These are phyloP conservation scores for Boeremia lycopersici DNA, from an alignment of 2,329 filamentous ascomycete genomes.

Conservation along the genomic window DNA sequence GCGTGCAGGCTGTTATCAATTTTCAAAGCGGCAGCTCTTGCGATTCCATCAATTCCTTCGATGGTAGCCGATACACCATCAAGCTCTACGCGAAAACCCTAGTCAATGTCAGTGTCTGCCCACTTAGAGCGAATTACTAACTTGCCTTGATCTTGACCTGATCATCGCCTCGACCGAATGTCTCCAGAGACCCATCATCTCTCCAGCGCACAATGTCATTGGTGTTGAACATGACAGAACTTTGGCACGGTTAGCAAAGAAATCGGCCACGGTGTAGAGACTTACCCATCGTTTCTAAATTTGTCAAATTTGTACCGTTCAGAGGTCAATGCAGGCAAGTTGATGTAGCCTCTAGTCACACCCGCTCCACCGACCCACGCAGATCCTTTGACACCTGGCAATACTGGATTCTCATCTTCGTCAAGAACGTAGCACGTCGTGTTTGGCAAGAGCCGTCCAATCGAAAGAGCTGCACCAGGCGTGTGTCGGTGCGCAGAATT, in stretches of 20 bases:
- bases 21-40: constrained; percentile 56
- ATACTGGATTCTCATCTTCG: constrained; percentile 53
- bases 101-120: constrained; percentile 9
- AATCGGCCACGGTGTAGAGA: background rate
- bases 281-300: constrained; percentile 59
- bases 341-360: constrained; percentile 63
- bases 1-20: constrained; percentile 59
- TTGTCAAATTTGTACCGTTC: constrained; percentile 58
- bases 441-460: constrained; percentile 63
- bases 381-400: constrained; percentile 56
- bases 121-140: too few relatives aligned
- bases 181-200: constrained; percentile 59
- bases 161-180: constrained; percentile 64
- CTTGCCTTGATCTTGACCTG: constrained; percentile 64
- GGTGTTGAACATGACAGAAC: constrained; percentile 63
- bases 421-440: constrained; percentile 63
- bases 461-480: constrained; percentile 56
- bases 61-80: constrained; percentile 58
- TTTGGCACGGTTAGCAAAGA: constrained; percentile 6
- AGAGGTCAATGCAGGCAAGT: constrained; percentile 58
- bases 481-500: constrained; percentile 62
- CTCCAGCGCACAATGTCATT: constrained; percentile 64
- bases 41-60: constrained; percentile 45
- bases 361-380: constrained; percentile 65
- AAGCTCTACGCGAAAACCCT: constrained; percentile 66